phyloP scores from a whole-genome alignment of 176 grass and related monocot species.

The Microstegium vimineum region DNA sequence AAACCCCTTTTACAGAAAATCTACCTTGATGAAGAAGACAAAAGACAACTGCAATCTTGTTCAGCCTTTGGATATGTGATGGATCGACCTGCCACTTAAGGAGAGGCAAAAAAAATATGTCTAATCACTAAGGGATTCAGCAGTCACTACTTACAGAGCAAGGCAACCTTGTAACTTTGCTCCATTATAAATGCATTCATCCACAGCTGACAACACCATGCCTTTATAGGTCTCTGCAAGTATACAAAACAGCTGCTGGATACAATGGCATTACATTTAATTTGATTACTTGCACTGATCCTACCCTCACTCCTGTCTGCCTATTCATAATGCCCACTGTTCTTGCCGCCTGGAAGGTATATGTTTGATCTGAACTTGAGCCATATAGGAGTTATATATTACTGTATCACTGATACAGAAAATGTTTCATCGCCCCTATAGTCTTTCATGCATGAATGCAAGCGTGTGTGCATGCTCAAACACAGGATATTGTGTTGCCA shows the following conservation, averaged over 20 bases:
- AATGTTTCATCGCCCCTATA: neutral
- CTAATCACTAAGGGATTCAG: conserved; percentile 3
- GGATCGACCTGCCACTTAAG: neutral
- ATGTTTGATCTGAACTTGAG: conserved; percentile 6
- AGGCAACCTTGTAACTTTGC: conserved; percentile 10
- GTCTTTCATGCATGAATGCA: neutral
- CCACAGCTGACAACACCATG: neutral
- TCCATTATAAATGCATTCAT: neutral
- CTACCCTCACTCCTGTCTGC: neutral
- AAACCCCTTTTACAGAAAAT: neutral
- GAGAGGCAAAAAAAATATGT: neutral
- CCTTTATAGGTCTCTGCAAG: neutral
- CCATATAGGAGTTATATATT: neutral
- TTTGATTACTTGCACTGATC: neutral
- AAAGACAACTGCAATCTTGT: neutral
- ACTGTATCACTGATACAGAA: neutral
- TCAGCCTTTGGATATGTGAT: conserved; percentile 6
- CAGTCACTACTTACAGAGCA: conserved; percentile 9
- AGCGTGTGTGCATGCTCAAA: neutral
- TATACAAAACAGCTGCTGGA: neutral
- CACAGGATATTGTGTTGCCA: neutral
- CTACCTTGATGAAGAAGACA: neutral
- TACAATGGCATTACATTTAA: neutral
- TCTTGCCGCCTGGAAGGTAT: neutral
- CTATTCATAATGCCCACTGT: neutral